Evolutionary conservation across 75 land plant species (phyloP).

Genomic region (Sequoiadendron giganteum): DNA sequence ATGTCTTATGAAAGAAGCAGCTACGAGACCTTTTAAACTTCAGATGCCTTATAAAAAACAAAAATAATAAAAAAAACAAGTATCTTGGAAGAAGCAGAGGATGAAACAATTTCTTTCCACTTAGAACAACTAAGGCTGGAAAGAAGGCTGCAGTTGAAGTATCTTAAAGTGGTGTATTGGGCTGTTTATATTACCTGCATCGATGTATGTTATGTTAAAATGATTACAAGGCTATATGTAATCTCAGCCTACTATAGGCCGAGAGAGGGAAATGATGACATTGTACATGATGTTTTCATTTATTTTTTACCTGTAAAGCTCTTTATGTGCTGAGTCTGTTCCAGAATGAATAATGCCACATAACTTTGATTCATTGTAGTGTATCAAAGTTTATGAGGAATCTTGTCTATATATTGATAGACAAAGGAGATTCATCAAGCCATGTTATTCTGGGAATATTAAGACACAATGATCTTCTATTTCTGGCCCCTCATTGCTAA

Average conservation of each 20-base stretch:
- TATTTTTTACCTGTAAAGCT: neutral
- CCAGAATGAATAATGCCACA: neutral
- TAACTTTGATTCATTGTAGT: neutral
- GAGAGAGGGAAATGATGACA: neutral
- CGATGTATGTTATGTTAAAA: neutral
- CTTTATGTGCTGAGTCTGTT: neutral
- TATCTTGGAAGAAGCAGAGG: neutral
- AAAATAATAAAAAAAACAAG: neutral
- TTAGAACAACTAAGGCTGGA: neutral
- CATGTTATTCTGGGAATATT: neutral
- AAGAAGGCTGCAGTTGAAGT: neutral
- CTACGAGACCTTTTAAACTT: neutral
- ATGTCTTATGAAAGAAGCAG: neutral
- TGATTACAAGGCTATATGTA: neutral
- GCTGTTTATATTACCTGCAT: neutral
- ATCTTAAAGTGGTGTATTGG: neutral
- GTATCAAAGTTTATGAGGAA: neutral
- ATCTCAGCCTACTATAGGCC: neutral
- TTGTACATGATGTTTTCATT: neutral
- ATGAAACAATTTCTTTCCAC: neutral
- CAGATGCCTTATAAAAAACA: neutral
- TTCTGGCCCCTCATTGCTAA: neutral
- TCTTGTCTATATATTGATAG: neutral
- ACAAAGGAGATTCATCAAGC: neutral
- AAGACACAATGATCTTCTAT: neutral